Conservation (phyloP, 2,329 filamentous ascomycete genomes). For the Curvularia eragrostidis region DNA sequence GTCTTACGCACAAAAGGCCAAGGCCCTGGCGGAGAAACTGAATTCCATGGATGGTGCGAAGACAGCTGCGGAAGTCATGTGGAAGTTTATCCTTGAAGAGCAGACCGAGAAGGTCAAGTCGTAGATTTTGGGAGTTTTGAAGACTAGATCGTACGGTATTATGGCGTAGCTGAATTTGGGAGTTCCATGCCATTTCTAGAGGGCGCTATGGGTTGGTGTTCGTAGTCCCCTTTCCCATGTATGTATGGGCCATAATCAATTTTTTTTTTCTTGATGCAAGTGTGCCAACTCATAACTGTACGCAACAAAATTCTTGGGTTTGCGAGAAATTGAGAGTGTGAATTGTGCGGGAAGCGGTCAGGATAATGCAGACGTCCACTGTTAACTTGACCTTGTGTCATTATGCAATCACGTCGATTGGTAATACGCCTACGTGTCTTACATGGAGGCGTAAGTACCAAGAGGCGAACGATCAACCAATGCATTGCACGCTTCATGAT, state of each 20-base stretch:
- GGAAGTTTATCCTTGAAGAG: constrained; percentile 39
- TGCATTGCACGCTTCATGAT: too few relatives aligned
- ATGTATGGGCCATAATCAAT: not conserved
- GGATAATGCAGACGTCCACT: not conserved
- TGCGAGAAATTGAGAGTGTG: not conserved
- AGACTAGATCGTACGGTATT: not conserved
- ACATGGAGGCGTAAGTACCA: too few relatives aligned
- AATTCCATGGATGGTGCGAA: constrained; percentile 42
- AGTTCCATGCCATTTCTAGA: not conserved
- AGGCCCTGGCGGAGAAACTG: constrained; percentile 31
- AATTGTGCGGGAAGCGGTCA: not conserved
- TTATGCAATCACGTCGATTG: not conserved
- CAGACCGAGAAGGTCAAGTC: constrained; percentile 22
- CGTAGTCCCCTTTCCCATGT: not conserved
- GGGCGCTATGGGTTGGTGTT: not conserved
- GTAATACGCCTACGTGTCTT: not conserved
- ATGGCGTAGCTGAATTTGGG: not conserved
- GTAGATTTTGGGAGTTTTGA: not conserved
- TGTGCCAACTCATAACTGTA: not conserved
- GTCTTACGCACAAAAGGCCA: constrained; percentile 34
- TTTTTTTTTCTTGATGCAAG: not conserved
- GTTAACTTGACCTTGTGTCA: not conserved
- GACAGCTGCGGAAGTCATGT: constrained; percentile 41
- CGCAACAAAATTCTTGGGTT: not conserved
- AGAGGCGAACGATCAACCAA: too few relatives aligned